phyloP scores from a whole-genome alignment of 192 early-diverging fungal species.

The Geranomyces michiganensis region DNA sequence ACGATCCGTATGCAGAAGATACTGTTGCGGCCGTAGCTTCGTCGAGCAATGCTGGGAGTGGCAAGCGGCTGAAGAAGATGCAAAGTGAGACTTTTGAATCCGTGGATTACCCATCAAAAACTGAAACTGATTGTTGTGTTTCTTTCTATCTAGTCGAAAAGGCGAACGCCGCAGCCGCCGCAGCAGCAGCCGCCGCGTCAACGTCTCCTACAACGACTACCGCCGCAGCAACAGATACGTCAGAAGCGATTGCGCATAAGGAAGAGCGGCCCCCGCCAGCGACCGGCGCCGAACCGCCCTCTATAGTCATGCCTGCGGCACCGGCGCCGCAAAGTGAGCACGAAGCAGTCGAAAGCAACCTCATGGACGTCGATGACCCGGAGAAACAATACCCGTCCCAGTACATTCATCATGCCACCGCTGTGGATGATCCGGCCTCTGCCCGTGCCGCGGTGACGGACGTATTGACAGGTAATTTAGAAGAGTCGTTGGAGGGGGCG shows the following conservation, averaged over 20 bases:
- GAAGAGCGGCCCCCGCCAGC: no score
- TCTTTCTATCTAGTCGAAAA: neutral
- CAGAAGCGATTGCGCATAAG: no score
- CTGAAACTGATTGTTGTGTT: neutral
- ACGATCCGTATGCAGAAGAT: neutral
- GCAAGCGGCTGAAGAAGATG: constrained; percentile 21
- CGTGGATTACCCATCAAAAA: neutral
- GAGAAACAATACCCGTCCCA: no score
- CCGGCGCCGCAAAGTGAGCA: no score
- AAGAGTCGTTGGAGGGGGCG: no score
- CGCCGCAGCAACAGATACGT: neutral
- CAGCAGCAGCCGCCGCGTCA: neutral
- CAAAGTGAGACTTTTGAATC: neutral
- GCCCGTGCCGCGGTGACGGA: neutral
- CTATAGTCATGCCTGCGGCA: no score
- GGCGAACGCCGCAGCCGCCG: neutral
- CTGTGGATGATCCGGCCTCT: no score
- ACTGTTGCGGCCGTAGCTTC: no score
- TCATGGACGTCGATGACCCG: no score
- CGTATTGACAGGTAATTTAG: neutral
- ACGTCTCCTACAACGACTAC: neutral
- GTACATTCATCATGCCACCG: no score
- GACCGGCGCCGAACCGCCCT: no score
- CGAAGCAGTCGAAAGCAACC: no score
- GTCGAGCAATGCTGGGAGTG: neutral